phyloP scores from a whole-genome alignment of 495 filamentous ascomycete species.

The Penicillium steckii region DNA sequence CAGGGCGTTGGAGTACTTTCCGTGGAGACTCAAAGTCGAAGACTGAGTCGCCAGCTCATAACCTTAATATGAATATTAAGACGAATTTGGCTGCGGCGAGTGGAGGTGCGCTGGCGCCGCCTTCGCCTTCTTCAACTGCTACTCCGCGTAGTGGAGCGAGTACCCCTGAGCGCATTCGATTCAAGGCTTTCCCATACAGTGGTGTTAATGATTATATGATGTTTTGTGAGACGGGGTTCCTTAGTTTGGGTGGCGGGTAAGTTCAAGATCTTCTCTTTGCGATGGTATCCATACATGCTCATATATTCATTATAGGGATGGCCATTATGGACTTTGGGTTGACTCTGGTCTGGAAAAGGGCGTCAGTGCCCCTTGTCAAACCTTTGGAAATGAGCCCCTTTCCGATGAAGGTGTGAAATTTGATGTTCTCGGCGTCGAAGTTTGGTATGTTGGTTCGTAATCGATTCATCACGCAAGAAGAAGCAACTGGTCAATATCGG shows the following conservation, averaged over 20 bases:
- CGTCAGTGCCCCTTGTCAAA: slow-evolving; percentile 75
- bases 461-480: too few species aligned
- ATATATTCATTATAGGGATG: slow-evolving; percentile 56
- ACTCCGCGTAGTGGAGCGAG: slow-evolving; percentile 36
- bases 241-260: slow-evolving; percentile 82
- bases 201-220: slow-evolving; percentile 97
- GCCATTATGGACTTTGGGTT: slow-evolving; percentile 90
- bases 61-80: slow-evolving; percentile 29
- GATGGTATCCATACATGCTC: background rate
- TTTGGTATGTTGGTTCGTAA: slow-evolving; percentile 74
- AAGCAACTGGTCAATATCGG: too few species aligned
- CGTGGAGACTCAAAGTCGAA: slow-evolving; percentile 33
- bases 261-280: slow-evolving; percentile 14
- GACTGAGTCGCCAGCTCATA: slow-evolving; percentile 21
- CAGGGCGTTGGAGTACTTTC: slow-evolving; percentile 70
- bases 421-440: slow-evolving; percentile 84
- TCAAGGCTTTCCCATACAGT: slow-evolving; percentile 96
- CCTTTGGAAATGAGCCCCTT: slow-evolving; percentile 94
- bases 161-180: slow-evolving; percentile 69
- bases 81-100: slow-evolving; percentile 29
- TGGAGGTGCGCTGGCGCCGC: slow-evolving; percentile 27
- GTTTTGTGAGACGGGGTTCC: slow-evolving; percentile 80
- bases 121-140: slow-evolving; percentile 25
- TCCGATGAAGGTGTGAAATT: slow-evolving; percentile 94
- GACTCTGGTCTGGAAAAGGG: slow-evolving; percentile 86